Evolutionary conservation across 345 rosid species (phyloP), one percentile per base, ranked within the genome.

Genomic region (Gossypium mustelinum): DNA sequence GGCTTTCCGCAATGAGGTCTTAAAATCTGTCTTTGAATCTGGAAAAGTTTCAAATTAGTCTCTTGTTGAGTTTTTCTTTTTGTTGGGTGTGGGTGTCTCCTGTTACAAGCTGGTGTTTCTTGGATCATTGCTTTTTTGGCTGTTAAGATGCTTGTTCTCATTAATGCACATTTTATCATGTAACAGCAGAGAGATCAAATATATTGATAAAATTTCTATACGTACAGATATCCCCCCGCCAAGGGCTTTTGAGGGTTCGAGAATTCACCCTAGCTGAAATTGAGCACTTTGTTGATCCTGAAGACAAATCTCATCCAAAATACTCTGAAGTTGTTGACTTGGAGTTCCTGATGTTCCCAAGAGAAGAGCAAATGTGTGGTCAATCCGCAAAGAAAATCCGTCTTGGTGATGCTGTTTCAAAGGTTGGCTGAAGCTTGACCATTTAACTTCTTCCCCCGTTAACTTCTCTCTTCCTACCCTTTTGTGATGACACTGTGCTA

Each of bases 241-340:
- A 94, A 90, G 98, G 98, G 56, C 98, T 93, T 76, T 75, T 94
- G 43, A 84, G 98, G 79, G 98, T 91, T 65, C 97, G 98, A 41
- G 98, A 94, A 79, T 94, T 94, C 81, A 94, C 98, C 11, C 79
- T 94, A 9, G 98, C 98, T 14, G 98, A 94, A 79, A 94, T 94
- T 72, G 98, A 94, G 82, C 98, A 94, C 72, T 94, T 94, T 74
- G 98, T 94, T 57, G 98, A 94, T 82, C 98, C 98, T 43, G 97
- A 94, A 77, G 87, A 91, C 77, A 94, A 94, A 83, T 85, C 93
- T n/a, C 98, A 94, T 74, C 91, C 95, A 3, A 94, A 93, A 72
- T 94, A 83, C 81, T 55, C 83, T 18, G 94, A 87, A 34, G 92
- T 94, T 72, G 88, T 80, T 9, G 63, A 86, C 17, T 76, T 94